Percentiles rank a stretch among this genome's conserved stretches.
Evolutionary conservation across 352 stramenopile genomes (phyloP).

Genomic region (Poterioochromonas sp.): DNA sequence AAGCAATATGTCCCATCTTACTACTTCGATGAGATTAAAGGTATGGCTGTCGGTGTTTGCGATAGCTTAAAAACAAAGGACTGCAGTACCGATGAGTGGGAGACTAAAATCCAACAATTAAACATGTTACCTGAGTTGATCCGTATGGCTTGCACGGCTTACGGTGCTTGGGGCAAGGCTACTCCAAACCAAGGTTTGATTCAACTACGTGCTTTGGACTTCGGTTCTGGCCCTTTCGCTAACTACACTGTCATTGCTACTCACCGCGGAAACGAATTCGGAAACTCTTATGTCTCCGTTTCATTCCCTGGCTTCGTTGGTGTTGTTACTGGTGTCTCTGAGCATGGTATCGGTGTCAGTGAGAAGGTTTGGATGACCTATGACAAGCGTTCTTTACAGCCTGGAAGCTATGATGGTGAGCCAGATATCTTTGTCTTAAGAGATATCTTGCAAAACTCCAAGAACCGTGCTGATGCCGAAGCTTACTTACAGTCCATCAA

Average conservation of each 20-base stretch:
- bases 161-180: slow-evolving; percentile 32
- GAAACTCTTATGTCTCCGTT: slow-evolving; percentile 10
- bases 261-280: neutral
- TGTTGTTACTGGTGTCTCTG: slow-evolving; percentile 28
- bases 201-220: slow-evolving; percentile 34
- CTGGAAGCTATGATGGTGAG: slow-evolving; percentile 32
- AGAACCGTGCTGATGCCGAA: slow-evolving; percentile 7
- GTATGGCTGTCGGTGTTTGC: slow-evolving; percentile 34
- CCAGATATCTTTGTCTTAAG: slow-evolving; percentile 30
- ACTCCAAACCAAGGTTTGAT: slow-evolving; percentile 30
- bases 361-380: slow-evolving; percentile 40
- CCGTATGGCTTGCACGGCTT: slow-evolving; percentile 35
- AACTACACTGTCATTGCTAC: slow-evolving; percentile 32
- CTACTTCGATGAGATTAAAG: slow-evolving; percentile 33
- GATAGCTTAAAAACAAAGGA: neutral
- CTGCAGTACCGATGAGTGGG: slow-evolving; percentile 1
- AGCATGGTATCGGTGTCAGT: slow-evolving; percentile 29
- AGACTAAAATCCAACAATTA: slow-evolving; percentile 11
- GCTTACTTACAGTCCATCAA: slow-evolving; percentile 17
- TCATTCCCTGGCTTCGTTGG: slow-evolving; percentile 31
- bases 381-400: slow-evolving; percentile 33
- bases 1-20: slow-evolving; percentile 3
- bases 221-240: slow-evolving; percentile 30
- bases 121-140: slow-evolving; percentile 39
- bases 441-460: slow-evolving; percentile 14